phyloP scores from a whole-genome alignment of 345 rosid genomes.

The Turnera subulata region DNA sequence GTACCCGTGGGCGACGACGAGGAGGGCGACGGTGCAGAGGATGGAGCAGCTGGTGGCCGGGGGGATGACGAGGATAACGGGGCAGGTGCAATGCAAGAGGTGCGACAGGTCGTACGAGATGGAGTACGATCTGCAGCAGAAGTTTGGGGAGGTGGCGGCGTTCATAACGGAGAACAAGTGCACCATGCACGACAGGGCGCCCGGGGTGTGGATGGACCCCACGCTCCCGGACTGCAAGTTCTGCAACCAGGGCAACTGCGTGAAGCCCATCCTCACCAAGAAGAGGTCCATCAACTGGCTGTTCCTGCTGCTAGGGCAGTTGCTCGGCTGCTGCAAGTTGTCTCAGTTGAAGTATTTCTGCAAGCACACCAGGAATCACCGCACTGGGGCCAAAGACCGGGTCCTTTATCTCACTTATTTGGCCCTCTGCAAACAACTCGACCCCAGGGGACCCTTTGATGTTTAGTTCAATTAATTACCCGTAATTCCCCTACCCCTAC shows the following conservation, averaged over 20 bases:
- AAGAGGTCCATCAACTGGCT: constrained; percentile 35
- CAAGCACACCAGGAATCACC: constrained; percentile 38
- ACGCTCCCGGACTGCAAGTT: constrained; percentile 19
- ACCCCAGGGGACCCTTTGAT: constrained; percentile 28
- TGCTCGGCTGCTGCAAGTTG: constrained; percentile 39
- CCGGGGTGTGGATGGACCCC: constrained; percentile 30
- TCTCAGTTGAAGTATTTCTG: constrained; percentile 36
- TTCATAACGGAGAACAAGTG: constrained; percentile 19
- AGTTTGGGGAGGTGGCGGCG: constrained; percentile 24
- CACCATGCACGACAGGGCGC: constrained; percentile 35
- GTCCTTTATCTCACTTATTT: constrained; percentile 37
- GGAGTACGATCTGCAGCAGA: constrained; percentile 22
- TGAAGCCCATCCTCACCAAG: constrained; percentile 23
- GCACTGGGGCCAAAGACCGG: constrained; percentile 42
- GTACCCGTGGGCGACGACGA: constrained; percentile 27
- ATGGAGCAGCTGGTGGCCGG: constrained; percentile 20
- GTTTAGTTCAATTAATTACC: too few species aligned
- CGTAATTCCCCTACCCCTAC: too few species aligned
- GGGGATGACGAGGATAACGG: constrained; percentile 15
- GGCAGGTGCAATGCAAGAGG: constrained; percentile 28
- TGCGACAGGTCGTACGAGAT: constrained; percentile 19
- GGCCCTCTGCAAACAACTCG: constrained; percentile 31
- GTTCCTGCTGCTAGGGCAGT: constrained; percentile 32
- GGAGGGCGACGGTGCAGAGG: constrained; percentile 22
- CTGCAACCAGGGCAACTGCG: constrained; percentile 15